Conservation (phyloP, 768 basidiomycete genomes). For the Kwoniella mangroviensis region DNA sequence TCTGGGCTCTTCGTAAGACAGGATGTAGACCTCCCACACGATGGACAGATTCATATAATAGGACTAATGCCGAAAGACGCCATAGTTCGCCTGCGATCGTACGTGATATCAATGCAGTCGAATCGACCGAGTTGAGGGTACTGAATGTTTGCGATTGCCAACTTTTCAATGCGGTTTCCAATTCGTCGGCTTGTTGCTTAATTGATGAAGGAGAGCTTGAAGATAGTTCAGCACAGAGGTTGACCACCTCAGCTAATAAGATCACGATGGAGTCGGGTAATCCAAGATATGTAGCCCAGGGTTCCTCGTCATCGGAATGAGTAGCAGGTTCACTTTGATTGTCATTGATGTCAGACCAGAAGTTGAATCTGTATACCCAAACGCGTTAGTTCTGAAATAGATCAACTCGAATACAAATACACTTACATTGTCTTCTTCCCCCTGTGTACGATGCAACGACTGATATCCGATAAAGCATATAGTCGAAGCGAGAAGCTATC, state of each 20-base stretch:
- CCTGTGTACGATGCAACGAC: conserved; percentile 33
- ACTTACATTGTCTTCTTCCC: conserved; percentile 31
- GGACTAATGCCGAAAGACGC: conserved; percentile 25
- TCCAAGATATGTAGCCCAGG: conserved; percentile 38
- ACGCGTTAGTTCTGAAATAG: background rate
- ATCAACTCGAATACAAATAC: background rate
- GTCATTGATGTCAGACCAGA: conserved; percentile 21
- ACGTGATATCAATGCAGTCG: conserved; percentile 31
- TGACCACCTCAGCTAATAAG: conserved; percentile 34
- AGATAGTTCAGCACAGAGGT: conserved; percentile 28
- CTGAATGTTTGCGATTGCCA: conserved; percentile 22
- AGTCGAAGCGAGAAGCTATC: conserved; percentile 31
- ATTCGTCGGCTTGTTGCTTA: conserved; percentile 29
- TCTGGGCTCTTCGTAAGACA: conserved; percentile 23
- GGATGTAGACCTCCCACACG: conserved; percentile 35
- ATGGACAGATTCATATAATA: conserved; percentile 33
- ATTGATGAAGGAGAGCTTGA: conserved; percentile 4
- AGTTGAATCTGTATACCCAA: conserved; percentile 22
- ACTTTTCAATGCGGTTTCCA: conserved; percentile 23
- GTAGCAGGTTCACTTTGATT: background rate
- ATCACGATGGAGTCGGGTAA: conserved; percentile 35
- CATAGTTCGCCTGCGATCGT: conserved; percentile 38
- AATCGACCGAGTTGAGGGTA: conserved; percentile 18
- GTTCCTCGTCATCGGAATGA: conserved; percentile 22
- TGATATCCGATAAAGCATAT: conserved; percentile 35